Evolutionary conservation across 176 grass and related monocot genomes (phyloP), one percentile per base, ranked within the genome.

Genomic region (Carex cristatella): DNA sequence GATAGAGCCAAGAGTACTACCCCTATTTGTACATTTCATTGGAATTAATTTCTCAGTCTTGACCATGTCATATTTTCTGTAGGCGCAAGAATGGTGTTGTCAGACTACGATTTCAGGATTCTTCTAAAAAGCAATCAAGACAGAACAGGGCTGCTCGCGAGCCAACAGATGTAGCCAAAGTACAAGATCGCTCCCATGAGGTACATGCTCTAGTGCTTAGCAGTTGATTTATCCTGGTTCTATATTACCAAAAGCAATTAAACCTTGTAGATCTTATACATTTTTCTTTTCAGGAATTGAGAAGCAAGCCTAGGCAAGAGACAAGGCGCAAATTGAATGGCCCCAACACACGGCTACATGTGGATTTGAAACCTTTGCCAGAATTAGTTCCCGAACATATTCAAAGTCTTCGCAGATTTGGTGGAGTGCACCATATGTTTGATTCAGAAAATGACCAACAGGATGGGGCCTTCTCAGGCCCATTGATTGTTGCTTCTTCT

Each of bases 391-490:
- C 74, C 4, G 81, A 83, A 83, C 61, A 28, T 12, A 83, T 69
- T 69, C 38, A 60, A 54, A 85, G 79, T 56, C 88, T 84, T 77
- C 64, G 62, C 64, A 87, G 86, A 86, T 58, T 79, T 79, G 84
- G 89, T 40, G 81, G 85, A 65, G 23, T 19, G 37, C 81, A 12
- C 19, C 87, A 88, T 3, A 83, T 49, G 80, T 27, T 67, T 67
- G 81, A 83, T 87, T 13, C 76, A 64, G 93, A 84, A 69, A 87
- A 89, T 63, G 87, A 95, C 65, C 44, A 54, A 54, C 83, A 91
- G 60, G 91, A 94, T 83, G 78, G 91, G 23, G 81, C 81, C 58
- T 94, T 94, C 87, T 99, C 96, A 57, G 93, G 93, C 3, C 91
- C 93, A 28, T 88, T 95, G 79, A 85, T 85, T 59, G 85, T 94